Conservation (phyloP, 2,329 filamentous ascomycete genomes). For the Alternaria longipes region DNA sequence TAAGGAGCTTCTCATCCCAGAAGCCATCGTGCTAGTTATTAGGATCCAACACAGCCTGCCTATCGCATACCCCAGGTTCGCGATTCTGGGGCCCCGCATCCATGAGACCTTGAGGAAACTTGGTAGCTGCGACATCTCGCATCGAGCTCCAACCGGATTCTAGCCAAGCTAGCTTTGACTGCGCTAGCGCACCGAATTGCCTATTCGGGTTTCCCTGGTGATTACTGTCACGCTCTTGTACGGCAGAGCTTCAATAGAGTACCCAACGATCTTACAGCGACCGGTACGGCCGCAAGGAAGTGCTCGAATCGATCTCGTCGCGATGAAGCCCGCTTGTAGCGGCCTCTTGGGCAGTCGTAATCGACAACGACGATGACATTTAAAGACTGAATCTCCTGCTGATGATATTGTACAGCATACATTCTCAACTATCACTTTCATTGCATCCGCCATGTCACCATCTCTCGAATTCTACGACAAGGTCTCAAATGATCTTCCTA, state of each 20-base stretch:
- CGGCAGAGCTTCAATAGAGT: not conserved
- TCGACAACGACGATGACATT: not conserved
- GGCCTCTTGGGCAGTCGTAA: not conserved
- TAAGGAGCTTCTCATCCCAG: not conserved
- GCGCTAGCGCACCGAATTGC: not conserved
- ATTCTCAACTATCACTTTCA: not conserved
- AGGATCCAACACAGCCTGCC: not conserved
- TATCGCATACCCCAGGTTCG: not conserved
- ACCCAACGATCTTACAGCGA: not conserved
- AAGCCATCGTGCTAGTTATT: not conserved
- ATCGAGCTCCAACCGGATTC: conserved; percentile 13
- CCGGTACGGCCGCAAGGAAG: not conserved
- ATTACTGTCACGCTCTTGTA: not conserved
- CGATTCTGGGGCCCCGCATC: not conserved
- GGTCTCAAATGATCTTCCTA: conserved; percentile 16
- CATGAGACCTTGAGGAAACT: too few species aligned
- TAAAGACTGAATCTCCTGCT: not conserved
- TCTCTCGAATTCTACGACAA: conserved; percentile 21
- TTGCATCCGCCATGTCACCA: conserved; percentile 14
- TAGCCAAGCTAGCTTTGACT: not conserved
- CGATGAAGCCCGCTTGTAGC: not conserved
- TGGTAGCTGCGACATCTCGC: conserved; percentile 6
- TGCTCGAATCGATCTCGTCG: not conserved
- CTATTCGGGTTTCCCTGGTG: not conserved
- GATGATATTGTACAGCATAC: not conserved